Base-by-base conservation (phyloP, 2,329 filamentous ascomycete genomes). In the Fusarium decemcellulare region DNA sequence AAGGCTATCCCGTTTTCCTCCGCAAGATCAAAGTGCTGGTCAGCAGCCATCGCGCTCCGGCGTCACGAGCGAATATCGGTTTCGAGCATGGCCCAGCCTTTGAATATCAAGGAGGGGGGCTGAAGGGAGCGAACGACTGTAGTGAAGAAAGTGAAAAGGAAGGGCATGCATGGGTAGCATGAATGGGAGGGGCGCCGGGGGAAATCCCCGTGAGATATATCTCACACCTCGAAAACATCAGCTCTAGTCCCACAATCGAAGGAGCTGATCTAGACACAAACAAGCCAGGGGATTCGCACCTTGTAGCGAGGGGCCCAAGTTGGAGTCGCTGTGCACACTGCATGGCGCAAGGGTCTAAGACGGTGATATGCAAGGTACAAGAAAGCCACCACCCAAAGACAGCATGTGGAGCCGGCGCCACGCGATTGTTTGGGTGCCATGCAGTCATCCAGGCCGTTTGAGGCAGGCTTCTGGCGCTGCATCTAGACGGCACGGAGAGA, bases 1-100 rank as follows among this genome's bases (percentile, higher is more conserved):
- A 85, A 70, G 37, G 76, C 72, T 32, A 61, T 69, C 67, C 80
- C 80, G 68, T 84, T 84, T 70, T 81, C 77, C 63, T 83, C 79
- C 34, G 64, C 71, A 40, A 80, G 71, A 59, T 84, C 72, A 59
- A 79, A 65, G 52, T 76, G 66, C 29, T 71, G 65, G 51, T 72
- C 68, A 50, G 69, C 59, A 56, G 69, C 63, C 80, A 82, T 83
- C 68, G 66, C 67, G 63, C 73, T 72, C 46, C 52, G 59, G 68
- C 67, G 59, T 75, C 71, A 70, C 50, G 52, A 63, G 50, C 30
- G 53, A 16, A 39, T 60, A 30, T 53, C 71, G 64, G 46, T 46
- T 52, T 70, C 51, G 42, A 70, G 63, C 71, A 74, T 75, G 62
- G 56, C 61, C 54, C 61, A 67, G 56, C 60, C 37, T 62, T 59